Evolutionary conservation across 768 basidiomycete genomes (phyloP), one percentile per base, ranked within the genome.

Genomic region (Russula griseocarnosa): DNA sequence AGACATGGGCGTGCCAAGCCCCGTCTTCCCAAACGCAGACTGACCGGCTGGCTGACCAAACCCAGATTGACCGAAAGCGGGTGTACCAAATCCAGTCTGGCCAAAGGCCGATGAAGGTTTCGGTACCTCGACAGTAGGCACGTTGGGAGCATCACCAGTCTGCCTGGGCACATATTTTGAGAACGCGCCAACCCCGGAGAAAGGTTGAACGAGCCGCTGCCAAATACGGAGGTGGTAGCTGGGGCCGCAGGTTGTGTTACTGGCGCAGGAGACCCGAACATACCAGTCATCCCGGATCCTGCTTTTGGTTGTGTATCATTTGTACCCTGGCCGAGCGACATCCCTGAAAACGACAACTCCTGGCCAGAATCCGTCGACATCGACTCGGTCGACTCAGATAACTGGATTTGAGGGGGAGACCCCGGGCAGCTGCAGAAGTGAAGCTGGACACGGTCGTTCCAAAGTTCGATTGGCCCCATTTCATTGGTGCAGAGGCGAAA

Each of bases 1-100:
- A 13, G 67, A 67, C 66, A 67, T 67, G 8, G 67, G 67, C 9
- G 67, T 57, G 28, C 70, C 72, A 42, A 70, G 66, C 3, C 67
- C 65, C 24, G 69, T 53, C 60, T 69, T 68, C 22, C 72, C 69
- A 67, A 73, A 72, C 4, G 67, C 58, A 30, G 74, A 58, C 59
- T 70, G 69, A 8, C 72, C 68, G 51, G 69, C 58, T 8, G 72
- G 52, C 55, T 77, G 76, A 22, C 73, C 74, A 60, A 79, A 78
- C 0, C 68, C 69, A n/a, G 76, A 64, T 55, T 69, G 68, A 51
- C 71, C 71, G 63, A 72, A 71, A 7, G 66, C 61, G 5, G 74
- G 40, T 18, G 58, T 26, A 49, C 22, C 47, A 49, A 69, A 69
- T 22, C 59, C 58, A 14, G 71, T 55, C 53, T 69, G 66, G 38